phyloP scores from a whole-genome alignment of 176 grass and related monocot genomes.

The Ananas comosus region DNA sequence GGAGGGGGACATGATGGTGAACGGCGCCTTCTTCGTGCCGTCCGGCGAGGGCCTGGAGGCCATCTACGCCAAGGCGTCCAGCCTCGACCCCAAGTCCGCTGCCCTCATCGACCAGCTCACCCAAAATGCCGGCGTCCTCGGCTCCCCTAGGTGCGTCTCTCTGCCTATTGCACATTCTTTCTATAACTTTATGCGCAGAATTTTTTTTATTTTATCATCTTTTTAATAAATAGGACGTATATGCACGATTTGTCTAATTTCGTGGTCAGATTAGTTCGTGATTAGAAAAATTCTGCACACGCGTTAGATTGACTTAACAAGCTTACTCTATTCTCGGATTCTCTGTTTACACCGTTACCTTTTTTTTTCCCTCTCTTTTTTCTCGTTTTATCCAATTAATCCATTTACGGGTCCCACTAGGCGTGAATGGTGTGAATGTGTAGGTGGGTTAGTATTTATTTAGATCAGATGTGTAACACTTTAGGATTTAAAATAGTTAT shows the following conservation, averaged over 20 bases:
- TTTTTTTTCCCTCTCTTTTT: slow-evolving; percentile 5
- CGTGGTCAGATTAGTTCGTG: no score
- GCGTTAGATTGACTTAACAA: no score
- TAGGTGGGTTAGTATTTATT: no score
- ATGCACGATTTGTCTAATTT: no score
- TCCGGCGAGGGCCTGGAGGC: slow-evolving; percentile 68
- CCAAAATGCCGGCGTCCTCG: slow-evolving; percentile 67
- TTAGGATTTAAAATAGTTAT: no score
- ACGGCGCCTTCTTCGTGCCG: slow-evolving; percentile 92
- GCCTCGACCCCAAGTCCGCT: slow-evolving; percentile 53
- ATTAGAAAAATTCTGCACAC: no score
- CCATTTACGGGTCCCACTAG: no score
- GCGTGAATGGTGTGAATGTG: no score
- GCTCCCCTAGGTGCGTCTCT: slow-evolving; percentile 50
- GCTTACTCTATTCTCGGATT: no score
- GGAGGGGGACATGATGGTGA: slow-evolving; percentile 89
- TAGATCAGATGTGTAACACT: no score
- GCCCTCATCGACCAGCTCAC: slow-evolving; percentile 80
- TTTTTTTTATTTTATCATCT: background rate
- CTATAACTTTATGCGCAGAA: background rate
- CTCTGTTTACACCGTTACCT: background rate
- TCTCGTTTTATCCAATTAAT: background rate
- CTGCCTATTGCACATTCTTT: no score
- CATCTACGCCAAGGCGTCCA: slow-evolving; percentile 59
- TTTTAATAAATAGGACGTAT: no score